Conservation (phyloP, 2,329 filamentous ascomycete genomes). For the Penicillium sp. region DNA sequence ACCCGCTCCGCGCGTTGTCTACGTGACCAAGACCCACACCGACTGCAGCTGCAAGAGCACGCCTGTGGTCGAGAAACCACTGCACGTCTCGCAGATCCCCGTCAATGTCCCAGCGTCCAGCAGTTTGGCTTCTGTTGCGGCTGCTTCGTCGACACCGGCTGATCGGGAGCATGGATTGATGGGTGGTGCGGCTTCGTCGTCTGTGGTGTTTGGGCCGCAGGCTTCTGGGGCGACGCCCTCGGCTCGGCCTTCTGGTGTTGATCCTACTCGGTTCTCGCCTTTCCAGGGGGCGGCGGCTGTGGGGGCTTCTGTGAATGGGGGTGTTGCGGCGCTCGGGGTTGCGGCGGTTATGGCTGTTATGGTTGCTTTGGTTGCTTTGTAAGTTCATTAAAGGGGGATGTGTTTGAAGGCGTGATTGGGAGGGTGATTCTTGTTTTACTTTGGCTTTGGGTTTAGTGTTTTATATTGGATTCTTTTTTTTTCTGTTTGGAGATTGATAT, state of each 20-base stretch:
- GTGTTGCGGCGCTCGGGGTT: slow-evolving; percentile 19
- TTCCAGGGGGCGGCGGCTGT: slow-evolving; percentile 22
- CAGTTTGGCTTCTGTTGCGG: slow-evolving; percentile 9
- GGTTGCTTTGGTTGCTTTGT: slow-evolving; percentile 25
- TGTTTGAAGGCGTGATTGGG: too few species aligned
- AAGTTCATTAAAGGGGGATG: background rate
- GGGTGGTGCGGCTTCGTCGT: slow-evolving; percentile 14
- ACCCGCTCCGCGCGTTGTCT: slow-evolving; percentile 16
- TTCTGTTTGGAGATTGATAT: background rate
- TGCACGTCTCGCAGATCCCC: slow-evolving; percentile 24
- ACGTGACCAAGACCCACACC: slow-evolving; percentile 24
- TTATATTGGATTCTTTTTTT: slow-evolving; percentile 2
- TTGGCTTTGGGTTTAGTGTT: background rate
- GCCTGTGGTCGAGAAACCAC: background rate
- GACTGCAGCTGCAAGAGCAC: slow-evolving; percentile 24
- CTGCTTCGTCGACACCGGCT: slow-evolving; percentile 9
- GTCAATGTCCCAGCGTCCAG: slow-evolving; percentile 20
- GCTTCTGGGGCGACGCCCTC: slow-evolving; percentile 18
- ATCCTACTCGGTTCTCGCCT: slow-evolving; percentile 14
- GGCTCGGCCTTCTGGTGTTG: slow-evolving; percentile 17
- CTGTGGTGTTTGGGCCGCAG: slow-evolving; percentile 14
- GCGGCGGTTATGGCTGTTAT: slow-evolving; percentile 26
- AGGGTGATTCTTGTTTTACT: background rate
- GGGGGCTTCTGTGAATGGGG: slow-evolving; percentile 9
- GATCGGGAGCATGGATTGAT: slow-evolving; percentile 8